Conservation (phyloP, 768 basidiomycete genomes). For the Mycena polygramma region DNA sequence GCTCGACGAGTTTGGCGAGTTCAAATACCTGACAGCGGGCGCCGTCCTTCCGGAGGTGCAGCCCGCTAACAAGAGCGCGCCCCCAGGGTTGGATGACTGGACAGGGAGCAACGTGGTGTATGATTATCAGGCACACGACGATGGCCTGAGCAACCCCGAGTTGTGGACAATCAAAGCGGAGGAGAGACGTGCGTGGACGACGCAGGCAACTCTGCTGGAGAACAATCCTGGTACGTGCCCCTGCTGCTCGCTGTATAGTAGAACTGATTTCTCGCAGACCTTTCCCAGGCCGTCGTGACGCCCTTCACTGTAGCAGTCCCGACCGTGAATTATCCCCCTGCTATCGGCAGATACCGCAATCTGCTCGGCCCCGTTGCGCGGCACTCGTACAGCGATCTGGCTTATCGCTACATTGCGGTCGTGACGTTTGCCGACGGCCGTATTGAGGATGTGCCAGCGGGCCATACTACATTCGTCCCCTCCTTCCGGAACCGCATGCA, state of each 20-base stretch:
- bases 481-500: too few species aligned
- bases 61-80: slow-evolving; percentile 13
- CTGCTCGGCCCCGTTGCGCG: not conserved
- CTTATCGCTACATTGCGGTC: slow-evolving; percentile 22
- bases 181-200: slow-evolving; percentile 12
- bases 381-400: not conserved
- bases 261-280: not conserved
- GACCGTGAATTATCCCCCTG: slow-evolving; percentile 15
- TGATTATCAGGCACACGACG: slow-evolving; percentile 1
- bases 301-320: slow-evolving; percentile 17
- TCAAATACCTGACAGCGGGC: slow-evolving; percentile 16
- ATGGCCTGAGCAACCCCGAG: slow-evolving; percentile 7
- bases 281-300: slow-evolving; percentile 3
- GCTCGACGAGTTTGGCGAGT: slow-evolving; percentile 29
- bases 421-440: slow-evolving; percentile 25
- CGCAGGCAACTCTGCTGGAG: slow-evolving; percentile 12
- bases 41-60: slow-evolving; percentile 19
- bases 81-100: not conserved
- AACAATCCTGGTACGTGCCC: not conserved
- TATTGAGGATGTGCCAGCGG: slow-evolving; percentile 3
- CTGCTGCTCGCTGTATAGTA: not conserved
- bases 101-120: not conserved
- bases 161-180: slow-evolving; percentile 24
- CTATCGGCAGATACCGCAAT: not conserved
- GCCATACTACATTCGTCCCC: slow-evolving; percentile 21